Evolutionary conservation across 2,329 filamentous ascomycete genomes (phyloP), one percentile per base, ranked within the genome.

Genomic region (Pyrenochaeta sp.): DNA sequence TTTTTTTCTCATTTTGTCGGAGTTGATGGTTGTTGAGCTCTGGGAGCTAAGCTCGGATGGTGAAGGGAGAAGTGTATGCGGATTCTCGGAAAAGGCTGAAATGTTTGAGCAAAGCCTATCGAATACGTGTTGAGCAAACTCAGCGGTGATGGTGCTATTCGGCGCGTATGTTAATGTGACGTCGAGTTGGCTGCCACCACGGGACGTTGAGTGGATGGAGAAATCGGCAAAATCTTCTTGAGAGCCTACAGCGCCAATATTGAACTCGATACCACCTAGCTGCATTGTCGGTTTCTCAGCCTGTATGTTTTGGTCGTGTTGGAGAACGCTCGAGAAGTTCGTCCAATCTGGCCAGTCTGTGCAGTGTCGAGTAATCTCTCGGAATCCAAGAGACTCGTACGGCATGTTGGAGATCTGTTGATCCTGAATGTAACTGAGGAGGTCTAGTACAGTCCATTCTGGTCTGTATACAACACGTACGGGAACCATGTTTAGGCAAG

Each of bases 81-180:
- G 72, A 40, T 73, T 64, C 28, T 68, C 63, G 0, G 69, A 64
- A 50, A 77, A 73, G 2, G 64, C 64, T 7, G 66, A 59, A 40
- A 68, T 58, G 27, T 70, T 74, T 8, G 58, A 50, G 54, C 72
- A 74, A 1, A 77, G 66, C 60, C 69, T 68, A 13, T 75, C 71
- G 42, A 75, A 72, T 50, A 84, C 81, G 71, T 85, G 84, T 61
- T 83, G 81, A 4, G 71, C 73, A 61, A 85, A 85, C 42, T 81
- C 83, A 10, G 80, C 79, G 49, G 83, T 82, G 65, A 86, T 81
- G 37, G 84, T 84, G 64, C 66, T 72, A 50, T 73, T 73, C 5
- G 71, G 72, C n/a, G 69, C 68, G 45, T 72, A 75, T 2, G 72
- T 73, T 42, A 76, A 61, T 2, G 55, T 57, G 24, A 74, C 59